Evolutionary conservation across 306 rosid species (phyloP).

Genomic region (Ceratonia siliqua): DNA sequence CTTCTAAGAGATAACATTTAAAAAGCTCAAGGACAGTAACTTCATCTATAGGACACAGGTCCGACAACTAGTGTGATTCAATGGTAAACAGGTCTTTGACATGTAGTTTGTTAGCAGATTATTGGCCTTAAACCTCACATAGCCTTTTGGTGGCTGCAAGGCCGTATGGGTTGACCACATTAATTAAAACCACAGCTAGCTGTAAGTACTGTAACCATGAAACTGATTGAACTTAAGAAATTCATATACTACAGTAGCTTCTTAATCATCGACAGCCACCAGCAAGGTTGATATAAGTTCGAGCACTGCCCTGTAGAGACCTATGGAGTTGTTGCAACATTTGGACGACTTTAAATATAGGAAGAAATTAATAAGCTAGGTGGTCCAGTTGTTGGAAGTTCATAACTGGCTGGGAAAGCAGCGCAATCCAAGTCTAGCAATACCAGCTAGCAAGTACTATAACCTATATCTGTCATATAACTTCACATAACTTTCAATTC

Average conservation of each 20-base stretch:
- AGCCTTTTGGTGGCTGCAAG: neutral
- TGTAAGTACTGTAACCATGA: neutral
- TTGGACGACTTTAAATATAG: conserved; percentile 35
- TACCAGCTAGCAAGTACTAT: conserved; percentile 7
- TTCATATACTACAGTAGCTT: too few species aligned
- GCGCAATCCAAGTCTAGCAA: conserved; percentile 26
- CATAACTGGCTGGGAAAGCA: conserved; percentile 15
- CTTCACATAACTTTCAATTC: conserved; percentile 10
- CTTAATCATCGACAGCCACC: conserved; percentile 19
- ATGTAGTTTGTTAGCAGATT: conserved; percentile 36
- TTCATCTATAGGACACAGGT: conserved; percentile 22
- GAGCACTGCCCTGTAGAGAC: conserved; percentile 15
- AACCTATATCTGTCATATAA: neutral
- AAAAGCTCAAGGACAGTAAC: conserved; percentile 6
- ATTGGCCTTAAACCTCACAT: neutral
- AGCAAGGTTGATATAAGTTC: conserved; percentile 1
- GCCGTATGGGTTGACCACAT: conserved; percentile 21
- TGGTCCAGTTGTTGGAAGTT: conserved; percentile 21
- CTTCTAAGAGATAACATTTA: conserved; percentile 6
- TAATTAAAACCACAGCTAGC: too few species aligned
- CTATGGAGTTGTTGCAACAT: neutral
- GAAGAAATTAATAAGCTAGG: neutral
- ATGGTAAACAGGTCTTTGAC: conserved; percentile 37
- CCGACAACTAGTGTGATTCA: conserved; percentile 34
- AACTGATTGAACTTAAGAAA: neutral